A percentile compares a stretch with the other conserved stretches of the same genome.
These are phyloP conservation scores for Aegilops speltoides DNA, from an alignment of 176 grass and related monocot genomes.

Conservation along the genomic window DNA sequence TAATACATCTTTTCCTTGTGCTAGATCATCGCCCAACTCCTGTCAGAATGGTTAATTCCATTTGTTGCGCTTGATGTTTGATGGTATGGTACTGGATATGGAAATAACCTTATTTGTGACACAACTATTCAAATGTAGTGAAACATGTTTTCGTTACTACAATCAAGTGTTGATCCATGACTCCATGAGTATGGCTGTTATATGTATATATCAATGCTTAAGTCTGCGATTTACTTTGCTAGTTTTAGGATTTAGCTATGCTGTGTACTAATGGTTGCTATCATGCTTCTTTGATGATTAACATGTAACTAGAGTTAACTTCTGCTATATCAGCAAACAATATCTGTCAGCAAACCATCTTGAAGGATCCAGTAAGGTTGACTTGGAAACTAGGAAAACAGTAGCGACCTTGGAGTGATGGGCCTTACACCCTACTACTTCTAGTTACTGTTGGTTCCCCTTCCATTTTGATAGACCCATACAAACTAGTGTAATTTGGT, in stretches of 20 bases:
- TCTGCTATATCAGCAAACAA: background rate
- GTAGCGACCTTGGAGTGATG: background rate
- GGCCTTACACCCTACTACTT: background rate
- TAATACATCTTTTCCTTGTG: conserved; percentile 3
- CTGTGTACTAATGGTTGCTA: conserved; percentile 12
- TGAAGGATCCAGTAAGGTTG: background rate
- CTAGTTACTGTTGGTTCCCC: background rate
- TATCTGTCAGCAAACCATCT: background rate
- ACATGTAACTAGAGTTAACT: background rate
- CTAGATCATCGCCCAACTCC: conserved; percentile 95
- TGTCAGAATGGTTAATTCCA: conserved; percentile 95
- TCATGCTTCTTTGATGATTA: background rate
- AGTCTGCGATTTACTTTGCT: background rate
- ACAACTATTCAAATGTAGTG: background rate
- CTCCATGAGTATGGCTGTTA: background rate
- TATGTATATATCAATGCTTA: background rate
- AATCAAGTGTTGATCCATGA: background rate
- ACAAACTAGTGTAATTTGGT: background rate
- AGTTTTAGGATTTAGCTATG: background rate
- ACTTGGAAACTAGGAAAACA: conserved; percentile 9
- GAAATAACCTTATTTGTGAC: conserved; percentile 17
- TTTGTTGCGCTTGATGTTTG: conserved; percentile 96
- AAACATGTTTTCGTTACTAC: conserved; percentile 2
- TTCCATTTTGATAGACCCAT: background rate
- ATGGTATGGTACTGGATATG: conserved; percentile 55